These are phyloP conservation scores for Phytopythium helicoides DNA, from an alignment of 352 stramenopile genomes.

Conservation along the genomic window DNA sequence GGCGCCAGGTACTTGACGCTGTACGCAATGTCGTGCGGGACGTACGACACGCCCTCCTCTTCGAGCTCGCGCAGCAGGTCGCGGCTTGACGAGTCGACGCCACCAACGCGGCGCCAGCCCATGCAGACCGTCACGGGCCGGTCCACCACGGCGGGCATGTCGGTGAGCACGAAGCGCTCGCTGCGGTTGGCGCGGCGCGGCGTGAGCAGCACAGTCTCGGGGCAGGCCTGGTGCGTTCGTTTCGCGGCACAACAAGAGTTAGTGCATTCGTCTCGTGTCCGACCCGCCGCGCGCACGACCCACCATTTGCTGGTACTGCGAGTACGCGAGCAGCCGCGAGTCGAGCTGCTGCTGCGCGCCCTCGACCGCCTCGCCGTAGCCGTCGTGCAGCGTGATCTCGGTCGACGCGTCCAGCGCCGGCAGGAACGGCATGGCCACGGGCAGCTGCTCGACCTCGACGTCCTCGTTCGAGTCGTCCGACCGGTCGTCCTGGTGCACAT, in stretches of 20 bases:
- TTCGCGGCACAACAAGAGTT: not conserved
- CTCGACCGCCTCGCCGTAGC: slow-evolving; percentile 75
- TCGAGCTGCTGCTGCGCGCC: slow-evolving; percentile 72
- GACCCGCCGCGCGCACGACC: no score
- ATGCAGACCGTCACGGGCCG: slow-evolving; percentile 81
- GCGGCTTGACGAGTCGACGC: slow-evolving; percentile 69
- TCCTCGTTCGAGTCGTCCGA: slow-evolving; percentile 35
- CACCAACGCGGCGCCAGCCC: slow-evolving; percentile 80
- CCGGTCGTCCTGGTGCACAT: slow-evolving; percentile 7
- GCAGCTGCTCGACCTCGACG: slow-evolving; percentile 48
- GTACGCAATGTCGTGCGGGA: slow-evolving; percentile 84
- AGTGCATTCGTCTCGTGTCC: no score
- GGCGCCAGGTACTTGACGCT: slow-evolving; percentile 87
- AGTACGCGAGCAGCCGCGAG: slow-evolving; percentile 78
- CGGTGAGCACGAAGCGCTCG: slow-evolving; percentile 54
- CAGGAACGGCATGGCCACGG: slow-evolving; percentile 59
- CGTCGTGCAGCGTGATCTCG: slow-evolving; percentile 81
- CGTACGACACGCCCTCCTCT: slow-evolving; percentile 83
- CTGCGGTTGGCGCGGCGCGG: slow-evolving; percentile 39
- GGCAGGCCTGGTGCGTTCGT: slow-evolving; percentile 30
- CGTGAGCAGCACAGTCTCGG: slow-evolving; percentile 61
- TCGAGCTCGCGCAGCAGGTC: slow-evolving; percentile 76
- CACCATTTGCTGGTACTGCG: slow-evolving; percentile 82
- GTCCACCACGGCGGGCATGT: slow-evolving; percentile 61
- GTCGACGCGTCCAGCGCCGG: slow-evolving; percentile 80